phyloP scores from a whole-genome alignment of 805 yeast species.

The Candida railenensis region DNA sequence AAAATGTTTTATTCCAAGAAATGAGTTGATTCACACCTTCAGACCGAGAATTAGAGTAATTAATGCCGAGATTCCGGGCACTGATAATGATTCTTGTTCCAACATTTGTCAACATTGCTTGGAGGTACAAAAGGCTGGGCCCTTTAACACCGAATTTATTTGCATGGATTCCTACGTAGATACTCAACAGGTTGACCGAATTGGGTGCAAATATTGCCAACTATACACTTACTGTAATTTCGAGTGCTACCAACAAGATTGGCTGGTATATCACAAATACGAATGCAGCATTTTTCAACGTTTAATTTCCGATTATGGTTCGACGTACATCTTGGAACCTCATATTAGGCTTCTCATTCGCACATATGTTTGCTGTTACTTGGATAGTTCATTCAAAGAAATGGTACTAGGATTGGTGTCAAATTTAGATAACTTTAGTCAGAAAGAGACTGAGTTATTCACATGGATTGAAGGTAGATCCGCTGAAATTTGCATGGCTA shows the following conservation, averaged over 20 bases:
- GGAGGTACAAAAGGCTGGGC: not conserved
- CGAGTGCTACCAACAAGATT: constrained; percentile 3
- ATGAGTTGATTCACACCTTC: not conserved
- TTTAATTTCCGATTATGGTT: not conserved
- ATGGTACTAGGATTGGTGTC: not conserved
- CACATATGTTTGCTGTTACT: not conserved
- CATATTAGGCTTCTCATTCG: not conserved
- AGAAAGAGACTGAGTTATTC: not conserved
- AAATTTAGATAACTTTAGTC: not conserved
- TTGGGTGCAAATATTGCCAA: constrained; percentile 7
- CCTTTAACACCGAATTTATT: not conserved
- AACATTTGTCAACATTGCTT: constrained; percentile 7
- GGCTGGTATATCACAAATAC: not conserved
- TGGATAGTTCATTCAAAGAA: not conserved
- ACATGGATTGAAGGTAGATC: not conserved
- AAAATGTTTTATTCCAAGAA: not conserved
- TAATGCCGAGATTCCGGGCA: constrained; percentile 1
- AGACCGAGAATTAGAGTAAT: not conserved
- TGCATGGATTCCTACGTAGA: not conserved
- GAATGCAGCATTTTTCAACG: constrained; percentile 3
- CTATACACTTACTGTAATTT: constrained; percentile 3
- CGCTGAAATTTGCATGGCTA: not conserved
- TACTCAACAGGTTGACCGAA: not conserved
- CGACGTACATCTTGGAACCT: not conserved
- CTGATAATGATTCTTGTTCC: constrained; percentile 1